Evolutionary conservation across 371 early-diverging fungal species (phyloP), one percentile per base, ranked within the genome.

Genomic region (Fennellomyces sp.): DNA sequence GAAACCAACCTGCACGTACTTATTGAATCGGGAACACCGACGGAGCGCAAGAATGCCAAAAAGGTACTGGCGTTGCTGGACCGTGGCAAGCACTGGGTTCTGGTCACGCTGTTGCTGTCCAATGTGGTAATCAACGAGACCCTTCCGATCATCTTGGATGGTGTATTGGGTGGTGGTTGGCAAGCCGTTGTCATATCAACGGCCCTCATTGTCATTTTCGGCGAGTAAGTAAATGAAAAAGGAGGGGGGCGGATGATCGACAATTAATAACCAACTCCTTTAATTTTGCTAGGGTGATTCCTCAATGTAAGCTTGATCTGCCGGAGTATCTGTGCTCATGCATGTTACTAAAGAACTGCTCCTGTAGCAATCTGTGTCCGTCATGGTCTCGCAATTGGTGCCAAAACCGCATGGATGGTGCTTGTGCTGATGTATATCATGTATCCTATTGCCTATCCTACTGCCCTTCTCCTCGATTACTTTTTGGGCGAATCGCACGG

Each of bases 41-140:
- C 62, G 12, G 90, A 95, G 65, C 75, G 74, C 48, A 68, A 65
- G 35, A 85, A 89, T 61, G 95, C 94, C 3, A 83, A 71, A 29
- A 78, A 76, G 47, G 91, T 95, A 13, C 76, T 77, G 63, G 85
- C 81, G 23, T 76, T 94, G 47, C 62, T 93, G 21, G 70, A 83
- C 27, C 84, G 88, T 56, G 89, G 91, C 58, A 83, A 85, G 41
- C 94, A 93, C 61, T 87, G 91, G 88, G 87, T 95, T 10, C 75
- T 95, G 3, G 94, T 95, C 2, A 96, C 97, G 3, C 73, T 98
- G 42, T 66, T 98, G 31, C 70, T 98, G 21, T 86, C 91, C 6
- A 98, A 97, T 75, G 94, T 94, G 11, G 79, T 98, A 19, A 85
- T 96, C 45, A 97, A 97, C 74, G 96, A 97, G 70, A 92, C 97